Evolutionary conservation across 2,329 filamentous ascomycete genomes (phyloP).

Genomic region (Pyrenophora teres): DNA sequence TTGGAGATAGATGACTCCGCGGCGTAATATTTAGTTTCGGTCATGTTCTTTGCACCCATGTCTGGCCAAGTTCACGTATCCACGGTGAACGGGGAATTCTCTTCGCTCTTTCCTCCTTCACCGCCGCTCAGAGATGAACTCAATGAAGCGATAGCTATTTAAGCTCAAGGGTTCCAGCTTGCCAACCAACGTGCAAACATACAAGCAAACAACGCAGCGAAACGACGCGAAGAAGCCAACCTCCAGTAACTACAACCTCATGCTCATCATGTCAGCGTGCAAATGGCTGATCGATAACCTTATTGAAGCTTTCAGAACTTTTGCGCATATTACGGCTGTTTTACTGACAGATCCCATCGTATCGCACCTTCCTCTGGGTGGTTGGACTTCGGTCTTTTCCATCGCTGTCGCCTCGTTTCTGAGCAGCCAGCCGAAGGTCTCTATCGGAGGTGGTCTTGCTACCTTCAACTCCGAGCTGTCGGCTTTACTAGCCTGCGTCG

Average conservation of each 20-base stretch:
- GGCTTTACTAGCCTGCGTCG: slow-evolving; percentile 7
- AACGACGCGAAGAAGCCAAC: background rate
- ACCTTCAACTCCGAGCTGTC: background rate
- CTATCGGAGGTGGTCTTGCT: background rate
- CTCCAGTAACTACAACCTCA: background rate
- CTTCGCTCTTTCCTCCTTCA: background rate
- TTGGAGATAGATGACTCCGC: background rate
- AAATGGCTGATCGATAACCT: background rate
- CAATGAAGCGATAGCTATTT: background rate
- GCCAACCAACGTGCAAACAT: background rate
- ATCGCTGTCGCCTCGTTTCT: background rate
- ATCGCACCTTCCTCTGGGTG: background rate
- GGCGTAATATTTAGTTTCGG: too few relatives aligned
- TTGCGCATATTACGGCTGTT: background rate
- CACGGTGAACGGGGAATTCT: background rate
- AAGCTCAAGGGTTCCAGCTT: background rate
- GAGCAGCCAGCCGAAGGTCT: background rate
- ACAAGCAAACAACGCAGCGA: background rate
- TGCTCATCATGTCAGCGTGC: background rate
- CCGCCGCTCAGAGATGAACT: background rate
- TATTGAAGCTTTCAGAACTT: background rate
- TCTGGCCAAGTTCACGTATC: background rate
- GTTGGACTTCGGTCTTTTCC: background rate
- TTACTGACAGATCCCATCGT: background rate
- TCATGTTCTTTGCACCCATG: background rate